Conservation (phyloP, 108 stramenopile genomes). For the Aurantiochytrium sp. region DNA sequence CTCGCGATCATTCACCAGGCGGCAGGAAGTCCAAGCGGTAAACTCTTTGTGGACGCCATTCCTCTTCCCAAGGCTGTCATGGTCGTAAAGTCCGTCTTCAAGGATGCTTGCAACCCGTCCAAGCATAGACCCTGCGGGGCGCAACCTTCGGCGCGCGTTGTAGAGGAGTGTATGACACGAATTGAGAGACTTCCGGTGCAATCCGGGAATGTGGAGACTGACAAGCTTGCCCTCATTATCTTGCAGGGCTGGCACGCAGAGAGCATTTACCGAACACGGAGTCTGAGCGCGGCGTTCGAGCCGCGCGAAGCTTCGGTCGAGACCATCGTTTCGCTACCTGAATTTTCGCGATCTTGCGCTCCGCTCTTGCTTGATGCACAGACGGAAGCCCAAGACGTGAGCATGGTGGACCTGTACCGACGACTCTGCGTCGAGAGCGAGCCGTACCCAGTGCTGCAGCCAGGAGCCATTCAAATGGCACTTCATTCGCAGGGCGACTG, state of each 20-base stretch:
- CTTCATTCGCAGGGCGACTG: background rate
- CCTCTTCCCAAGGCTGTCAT: background rate
- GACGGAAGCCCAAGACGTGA: background rate
- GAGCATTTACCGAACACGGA: background rate
- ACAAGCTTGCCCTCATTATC: background rate
- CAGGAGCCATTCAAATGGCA: background rate
- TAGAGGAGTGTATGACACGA: slow-evolving; percentile 1
- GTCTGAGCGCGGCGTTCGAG: background rate
- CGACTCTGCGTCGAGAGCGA: background rate
- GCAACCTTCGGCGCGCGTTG: background rate
- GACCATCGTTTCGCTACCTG: background rate
- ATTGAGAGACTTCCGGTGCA: background rate
- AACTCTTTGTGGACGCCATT: background rate
- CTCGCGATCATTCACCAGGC: background rate
- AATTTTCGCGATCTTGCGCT: background rate
- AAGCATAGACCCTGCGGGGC: background rate
- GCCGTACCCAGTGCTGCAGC: background rate
- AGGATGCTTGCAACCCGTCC: background rate
- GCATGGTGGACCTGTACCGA: background rate
- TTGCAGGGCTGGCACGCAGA: slow-evolving; percentile 6
- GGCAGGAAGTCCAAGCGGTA: background rate
- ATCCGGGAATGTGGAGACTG: background rate
- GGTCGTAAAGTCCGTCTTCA: background rate
- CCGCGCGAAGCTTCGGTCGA: background rate
- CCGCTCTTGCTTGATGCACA: background rate